Evolutionary conservation across 2,329 filamentous ascomycete genomes (phyloP).

Genomic region (Trichoderma atroviride): DNA sequence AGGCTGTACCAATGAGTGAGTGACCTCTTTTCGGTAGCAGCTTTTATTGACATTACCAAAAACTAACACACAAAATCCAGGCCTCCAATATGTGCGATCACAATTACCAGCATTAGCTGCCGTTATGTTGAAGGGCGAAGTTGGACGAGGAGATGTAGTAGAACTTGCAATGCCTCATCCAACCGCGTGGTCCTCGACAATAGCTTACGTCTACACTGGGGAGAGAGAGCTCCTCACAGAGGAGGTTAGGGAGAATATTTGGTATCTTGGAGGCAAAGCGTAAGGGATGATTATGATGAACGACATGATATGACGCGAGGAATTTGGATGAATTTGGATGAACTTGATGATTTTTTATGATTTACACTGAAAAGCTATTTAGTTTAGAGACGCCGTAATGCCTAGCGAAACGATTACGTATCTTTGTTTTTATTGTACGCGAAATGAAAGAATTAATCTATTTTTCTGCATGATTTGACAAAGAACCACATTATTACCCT

Average conservation of each 20-base stretch:
- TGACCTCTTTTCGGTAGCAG: background rate
- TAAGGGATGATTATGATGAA: conserved; percentile 29
- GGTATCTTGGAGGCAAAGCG: conserved; percentile 56
- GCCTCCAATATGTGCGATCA: conserved; percentile 38
- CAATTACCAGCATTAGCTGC: conserved; percentile 57
- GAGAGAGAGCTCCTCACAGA: conserved; percentile 48
- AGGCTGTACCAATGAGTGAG: conserved; percentile 28
- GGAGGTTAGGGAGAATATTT: conserved; percentile 55
- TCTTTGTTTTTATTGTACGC: background rate
- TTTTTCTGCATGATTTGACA: background rate
- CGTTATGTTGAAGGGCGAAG: conserved; percentile 57
- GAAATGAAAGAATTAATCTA: background rate
- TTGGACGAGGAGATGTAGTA: conserved; percentile 55
- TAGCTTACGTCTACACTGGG: conserved; percentile 59
- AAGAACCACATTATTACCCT: background rate
- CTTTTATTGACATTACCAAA: background rate
- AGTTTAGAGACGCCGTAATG: background rate
- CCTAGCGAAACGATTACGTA: background rate
- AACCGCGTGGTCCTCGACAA: conserved; percentile 57
- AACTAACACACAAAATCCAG: conserved; percentile 28
- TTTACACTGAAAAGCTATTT: background rate
- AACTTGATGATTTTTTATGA: background rate
- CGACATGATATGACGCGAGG: background rate
- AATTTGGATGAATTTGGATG: background rate
- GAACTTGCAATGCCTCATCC: conserved; percentile 62